Evolutionary conservation across 2,329 filamentous ascomycete genomes (phyloP).

Genomic region (Bipolaris victoriae): DNA sequence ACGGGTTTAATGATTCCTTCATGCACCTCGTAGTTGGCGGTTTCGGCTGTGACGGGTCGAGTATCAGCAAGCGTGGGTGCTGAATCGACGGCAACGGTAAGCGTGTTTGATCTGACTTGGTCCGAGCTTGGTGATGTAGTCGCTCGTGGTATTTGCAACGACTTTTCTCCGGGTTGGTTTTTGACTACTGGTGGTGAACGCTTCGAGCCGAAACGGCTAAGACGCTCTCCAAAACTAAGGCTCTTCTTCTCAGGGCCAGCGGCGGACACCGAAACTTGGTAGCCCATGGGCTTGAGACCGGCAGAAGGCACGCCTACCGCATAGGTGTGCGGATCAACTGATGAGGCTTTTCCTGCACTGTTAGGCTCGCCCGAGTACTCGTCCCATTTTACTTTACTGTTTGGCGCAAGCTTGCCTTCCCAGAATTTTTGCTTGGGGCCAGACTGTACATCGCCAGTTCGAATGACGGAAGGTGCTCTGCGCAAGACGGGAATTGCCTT

Average conservation of each 20-base stretch:
- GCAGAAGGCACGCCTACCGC: constrained; percentile 27
- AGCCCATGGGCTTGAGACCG: constrained; percentile 33
- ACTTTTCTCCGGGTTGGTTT: constrained; percentile 63
- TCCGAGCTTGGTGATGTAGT: constrained; percentile 28
- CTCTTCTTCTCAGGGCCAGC: constrained; percentile 35
- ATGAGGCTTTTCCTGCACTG: constrained; percentile 59
- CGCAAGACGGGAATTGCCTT: constrained; percentile 46
- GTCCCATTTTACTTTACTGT: constrained; percentile 62
- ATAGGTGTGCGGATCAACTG: constrained; percentile 60
- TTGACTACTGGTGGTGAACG: constrained; percentile 52
- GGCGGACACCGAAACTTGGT: constrained; percentile 40
- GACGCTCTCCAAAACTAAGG: constrained; percentile 40
- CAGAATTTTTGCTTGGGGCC: constrained; percentile 43
- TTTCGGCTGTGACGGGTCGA: constrained; percentile 36
- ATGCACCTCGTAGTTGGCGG: constrained; percentile 33
- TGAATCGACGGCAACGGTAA: constrained; percentile 29
- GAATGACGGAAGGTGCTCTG: constrained; percentile 35
- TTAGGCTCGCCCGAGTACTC: constrained; percentile 70
- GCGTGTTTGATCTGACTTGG: constrained; percentile 33
- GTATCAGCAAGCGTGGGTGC: constrained; percentile 37
- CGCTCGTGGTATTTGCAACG: constrained; percentile 58
- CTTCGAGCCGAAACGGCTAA: constrained; percentile 32
- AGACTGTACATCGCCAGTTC: constrained; percentile 24
- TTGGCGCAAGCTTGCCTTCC: constrained; percentile 45
- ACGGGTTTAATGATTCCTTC: constrained; percentile 52